Evolutionary conservation across 1,284 basidiomycete genomes (phyloP).

Genomic region (Megacollybia platyphylla): DNA sequence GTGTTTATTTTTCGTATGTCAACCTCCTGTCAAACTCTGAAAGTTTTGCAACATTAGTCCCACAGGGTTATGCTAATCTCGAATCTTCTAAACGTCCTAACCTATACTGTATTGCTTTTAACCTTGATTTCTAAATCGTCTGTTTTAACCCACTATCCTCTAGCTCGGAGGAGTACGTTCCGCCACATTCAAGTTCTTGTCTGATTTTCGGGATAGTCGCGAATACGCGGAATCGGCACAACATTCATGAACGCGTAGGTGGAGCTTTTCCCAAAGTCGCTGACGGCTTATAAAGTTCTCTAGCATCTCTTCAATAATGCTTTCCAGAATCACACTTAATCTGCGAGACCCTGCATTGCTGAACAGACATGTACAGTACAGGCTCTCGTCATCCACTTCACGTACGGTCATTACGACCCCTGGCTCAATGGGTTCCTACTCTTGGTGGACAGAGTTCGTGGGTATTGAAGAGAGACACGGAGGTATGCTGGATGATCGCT

Average conservation of each 20-base stretch:
- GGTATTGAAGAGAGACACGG: no score
- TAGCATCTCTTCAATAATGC: conserved; percentile 26
- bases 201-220: conserved; percentile 11
- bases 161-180: conserved; percentile 16
- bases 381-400: no score
- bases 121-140: not conserved
- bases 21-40: not conserved
- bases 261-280: not conserved
- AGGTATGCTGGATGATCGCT: no score
- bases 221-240: conserved; percentile 17
- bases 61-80: conserved; percentile 19
- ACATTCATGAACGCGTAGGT: conserved; percentile 23
- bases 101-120: conserved; percentile 14
- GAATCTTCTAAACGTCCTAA: conserved; percentile 22
- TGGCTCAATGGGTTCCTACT: no score
- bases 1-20: conserved; percentile 22
- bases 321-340: conserved; percentile 30
- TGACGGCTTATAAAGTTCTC: conserved; percentile 1
- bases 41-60: not conserved
- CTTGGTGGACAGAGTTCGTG: no score
- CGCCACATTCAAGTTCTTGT: not conserved
- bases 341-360: conserved; percentile 17
- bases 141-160: not conserved
- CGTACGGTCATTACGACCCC: no score
- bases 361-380: not conserved